Evolutionary conservation across 2,329 filamentous ascomycete genomes (phyloP), one percentile per base, ranked within the genome.

Genomic region (Aspergillus phoenicis): DNA sequence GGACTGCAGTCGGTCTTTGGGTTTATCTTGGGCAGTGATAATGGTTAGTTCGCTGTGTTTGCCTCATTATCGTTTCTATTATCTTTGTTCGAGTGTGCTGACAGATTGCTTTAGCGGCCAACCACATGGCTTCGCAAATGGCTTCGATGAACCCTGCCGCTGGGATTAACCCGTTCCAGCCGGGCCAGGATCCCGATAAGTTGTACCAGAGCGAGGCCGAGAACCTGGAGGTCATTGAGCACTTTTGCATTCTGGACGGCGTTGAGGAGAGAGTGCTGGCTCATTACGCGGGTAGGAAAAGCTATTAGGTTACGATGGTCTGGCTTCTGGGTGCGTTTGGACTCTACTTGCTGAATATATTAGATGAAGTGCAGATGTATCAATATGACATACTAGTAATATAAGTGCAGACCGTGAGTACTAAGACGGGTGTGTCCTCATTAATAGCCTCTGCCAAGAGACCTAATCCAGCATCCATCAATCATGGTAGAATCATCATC

Each of bases 1-100:
- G 95, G 96, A 51, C 83, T 99, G 60, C 94, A 98, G 77, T 92
- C 94, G 58, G 93, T 99, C 60, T 99, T 99, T 77, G 96, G 95
- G 73, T 98, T 97, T 76, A 89, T 99, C 53, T 85, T 99, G 13
- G 95, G 95, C 8, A 96, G 90, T 76, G 96, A 99, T 72, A 98
- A 98, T 77, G 89, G 93, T 97, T 83, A 77, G 88, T 80, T 47
- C 59, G 20, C 47, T 36, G 20, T 49, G 49, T 47, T 48, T 5
- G 26, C 36, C 33, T 43, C 26, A 2, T 20, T 41, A 8, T 28
- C 6, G 51, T 39, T 10, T 3, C 26, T 2, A 15, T 20, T 10
- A 30, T 8, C 8, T 30, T 4, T 2, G 15, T 10, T 17, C 22
- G 2, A 17, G 33, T 47, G 33, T 57, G 13, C 59, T 65, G 56